Evolutionary conservation across 805 yeast genomes (phyloP).

Genomic region (Ogataea ganodermae): DNA sequence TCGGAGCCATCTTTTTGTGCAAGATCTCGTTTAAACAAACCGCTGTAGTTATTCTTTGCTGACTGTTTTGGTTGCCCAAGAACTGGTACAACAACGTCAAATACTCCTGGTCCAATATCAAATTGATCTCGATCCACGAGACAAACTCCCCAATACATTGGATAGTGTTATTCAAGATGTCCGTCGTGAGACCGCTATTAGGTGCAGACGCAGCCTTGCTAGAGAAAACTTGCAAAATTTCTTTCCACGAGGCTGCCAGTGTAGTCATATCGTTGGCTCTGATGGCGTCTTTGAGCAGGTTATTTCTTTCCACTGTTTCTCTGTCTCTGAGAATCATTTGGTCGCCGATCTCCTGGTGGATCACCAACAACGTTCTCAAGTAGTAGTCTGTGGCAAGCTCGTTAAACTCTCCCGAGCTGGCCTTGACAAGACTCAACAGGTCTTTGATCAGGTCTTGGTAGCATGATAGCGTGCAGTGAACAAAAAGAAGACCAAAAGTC

Average conservation of each 20-base stretch:
- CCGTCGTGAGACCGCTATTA: constrained; percentile 34
- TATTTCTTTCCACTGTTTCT: constrained; percentile 63
- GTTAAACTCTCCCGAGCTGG: constrained; percentile 34
- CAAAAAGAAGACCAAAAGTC: constrained; percentile 53
- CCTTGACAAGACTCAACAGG: constrained; percentile 40
- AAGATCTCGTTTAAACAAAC: constrained; percentile 54
- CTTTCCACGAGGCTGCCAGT: constrained; percentile 68
- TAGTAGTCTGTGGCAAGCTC: constrained; percentile 66
- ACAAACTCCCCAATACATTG: constrained; percentile 80
- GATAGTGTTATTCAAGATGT: constrained; percentile 59
- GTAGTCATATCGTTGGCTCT: constrained; percentile 72
- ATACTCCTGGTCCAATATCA: constrained; percentile 64
- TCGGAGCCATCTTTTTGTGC: constrained; percentile 58
- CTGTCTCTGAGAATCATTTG: constrained; percentile 75
- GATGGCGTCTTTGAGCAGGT: constrained; percentile 75
- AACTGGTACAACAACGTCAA: constrained; percentile 59
- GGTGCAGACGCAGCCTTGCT: too few relatives aligned
- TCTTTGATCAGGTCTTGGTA: constrained; percentile 58
- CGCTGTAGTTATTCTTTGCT: constrained; percentile 60
- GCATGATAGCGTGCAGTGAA: constrained; percentile 45
- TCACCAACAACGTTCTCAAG: constrained; percentile 66
- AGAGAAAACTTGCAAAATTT: constrained; percentile 46
- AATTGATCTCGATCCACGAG: constrained; percentile 86
- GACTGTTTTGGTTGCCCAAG: constrained; percentile 40
- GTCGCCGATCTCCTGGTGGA: constrained; percentile 93